Base-by-base conservation (phyloP, 2,329 filamentous ascomycete species). In the Dactylonectria macrodidyma region DNA sequence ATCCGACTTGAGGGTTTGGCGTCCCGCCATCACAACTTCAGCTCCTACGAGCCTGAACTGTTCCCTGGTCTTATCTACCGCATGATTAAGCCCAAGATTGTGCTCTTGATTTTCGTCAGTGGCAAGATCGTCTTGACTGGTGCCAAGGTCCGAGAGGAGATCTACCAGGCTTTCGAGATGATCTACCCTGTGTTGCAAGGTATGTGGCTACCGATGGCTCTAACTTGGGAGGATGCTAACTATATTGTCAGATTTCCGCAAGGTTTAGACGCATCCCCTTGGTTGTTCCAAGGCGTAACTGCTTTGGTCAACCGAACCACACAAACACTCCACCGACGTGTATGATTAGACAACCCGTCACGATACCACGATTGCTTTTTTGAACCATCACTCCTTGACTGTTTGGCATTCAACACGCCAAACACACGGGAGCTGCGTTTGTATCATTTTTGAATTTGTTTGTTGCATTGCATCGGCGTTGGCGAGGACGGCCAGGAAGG, bases 31-130 rank as follows among this genome's bases (percentile, higher is more conserved):
- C 95, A 98, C 88, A 97, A 97, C 86, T 99, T 98, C 90, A 97
- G 94, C 84, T 98, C 95, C 65, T 99, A 99, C 83, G 96, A 99
- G 84, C 96, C 96, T 74, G 96, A 99, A 81, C 84, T 99, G 81
- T 99, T 98, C 89, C 96, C 96, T 78, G 96, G 96, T 90, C 91
- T 99, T 59, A 99, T 99, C 85, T 99, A 99, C 85, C 95, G 96
- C 82, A 99, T 99, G 96, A 98, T 98, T 88, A 98, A 98, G 88
- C 96, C 96, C 22, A 98, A 98, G 91, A 97, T 98, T 75, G 95
- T 98, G 61, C 91, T 98, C 30, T 87, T 98, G 79, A 98, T 99
- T 83, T 98, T 98, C 86, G 95, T 98, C 78, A 96, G 93, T 78
- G 96, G 95, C 79, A 98, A 98, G 89, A 98, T 98, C 70, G 96